Evolutionary conservation across 768 basidiomycete species (phyloP).

Genomic region (Mycena galopus): DNA sequence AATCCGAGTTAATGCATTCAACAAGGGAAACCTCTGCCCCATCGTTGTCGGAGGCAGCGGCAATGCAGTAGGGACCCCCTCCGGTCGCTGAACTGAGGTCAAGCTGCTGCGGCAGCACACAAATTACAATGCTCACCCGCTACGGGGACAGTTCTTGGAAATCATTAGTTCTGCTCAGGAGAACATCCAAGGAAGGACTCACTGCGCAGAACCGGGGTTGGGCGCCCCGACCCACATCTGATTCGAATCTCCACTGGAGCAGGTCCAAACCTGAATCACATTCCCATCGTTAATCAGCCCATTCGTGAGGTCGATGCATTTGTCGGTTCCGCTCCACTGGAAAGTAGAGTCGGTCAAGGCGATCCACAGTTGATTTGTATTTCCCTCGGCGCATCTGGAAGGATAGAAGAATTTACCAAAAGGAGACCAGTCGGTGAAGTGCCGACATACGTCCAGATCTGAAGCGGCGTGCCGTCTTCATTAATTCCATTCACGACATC

Average conservation of each 20-base stretch:
- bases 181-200: background rate
- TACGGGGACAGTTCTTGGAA: background rate
- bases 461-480: background rate
- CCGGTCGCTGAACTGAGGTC: background rate
- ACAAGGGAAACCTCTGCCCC: background rate
- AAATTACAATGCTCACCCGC: background rate
- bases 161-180: background rate
- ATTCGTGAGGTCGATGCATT: background rate
- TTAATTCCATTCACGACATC: background rate
- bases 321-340: conserved; percentile 1
- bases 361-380: background rate
- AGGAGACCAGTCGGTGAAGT: too few relatives aligned
- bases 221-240: background rate
- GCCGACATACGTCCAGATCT: background rate
- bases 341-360: background rate
- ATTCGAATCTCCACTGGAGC: background rate
- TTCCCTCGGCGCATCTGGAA: background rate
- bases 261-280: background rate
- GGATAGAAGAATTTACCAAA: too few relatives aligned
- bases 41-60: background rate
- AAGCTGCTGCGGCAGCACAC: background rate
- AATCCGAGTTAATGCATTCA: background rate
- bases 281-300: background rate
- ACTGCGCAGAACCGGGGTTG: background rate
- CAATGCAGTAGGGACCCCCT: background rate